Percentiles rank a stretch among this genome's conserved stretches.
These are phyloP conservation scores for Hypoxylon lenormandii DNA, from an alignment of 495 filamentous ascomycete genomes.

Conservation along the genomic window DNA sequence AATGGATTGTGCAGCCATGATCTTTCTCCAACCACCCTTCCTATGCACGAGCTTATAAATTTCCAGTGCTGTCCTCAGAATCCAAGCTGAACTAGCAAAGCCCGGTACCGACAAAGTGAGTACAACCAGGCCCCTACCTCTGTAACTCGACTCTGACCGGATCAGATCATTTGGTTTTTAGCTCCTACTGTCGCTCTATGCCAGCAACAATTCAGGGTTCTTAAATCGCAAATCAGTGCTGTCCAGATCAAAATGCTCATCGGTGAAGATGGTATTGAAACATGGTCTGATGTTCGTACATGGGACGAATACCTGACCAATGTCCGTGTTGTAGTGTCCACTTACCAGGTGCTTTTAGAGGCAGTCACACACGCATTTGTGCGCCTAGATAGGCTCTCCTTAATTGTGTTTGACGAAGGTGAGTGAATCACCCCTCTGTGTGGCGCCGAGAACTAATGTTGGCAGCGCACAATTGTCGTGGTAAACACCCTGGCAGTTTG, in stretches of 20 bases:
- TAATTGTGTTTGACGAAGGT: slow-evolving; percentile 95
- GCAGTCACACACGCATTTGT: slow-evolving; percentile 86
- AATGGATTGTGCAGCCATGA: not conserved
- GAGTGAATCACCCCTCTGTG: slow-evolving; percentile 23
- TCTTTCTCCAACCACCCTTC: not conserved
- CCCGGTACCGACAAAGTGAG: slow-evolving; percentile 70
- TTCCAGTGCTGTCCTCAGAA: slow-evolving; percentile 80
- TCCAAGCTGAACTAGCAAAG: slow-evolving; percentile 77
- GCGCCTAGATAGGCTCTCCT: slow-evolving; percentile 69
- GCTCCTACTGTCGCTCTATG: slow-evolving; percentile 81
- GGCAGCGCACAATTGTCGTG: slow-evolving; percentile 76
- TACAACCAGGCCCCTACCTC: slow-evolving; percentile 1
- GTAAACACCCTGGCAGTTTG: slow-evolving; percentile 73
- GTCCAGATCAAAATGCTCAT: slow-evolving; percentile 73
- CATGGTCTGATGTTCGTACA: slow-evolving; percentile 75
- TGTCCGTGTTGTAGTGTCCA: slow-evolving; percentile 79
- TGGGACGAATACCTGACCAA: slow-evolving; percentile 80
- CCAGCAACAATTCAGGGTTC: slow-evolving; percentile 75
- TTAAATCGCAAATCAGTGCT: slow-evolving; percentile 71
- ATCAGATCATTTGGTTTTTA: slow-evolving; percentile 85
- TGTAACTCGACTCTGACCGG: slow-evolving; percentile 38
- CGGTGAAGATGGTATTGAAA: slow-evolving; percentile 76
- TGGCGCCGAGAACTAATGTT: slow-evolving; percentile 14
- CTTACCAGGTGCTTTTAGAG: slow-evolving; percentile 79
- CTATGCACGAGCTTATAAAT: slow-evolving; percentile 16